phyloP scores from a whole-genome alignment of 2,329 filamentous ascomycete species.

The Stachybotrys chlorohalonatus region DNA sequence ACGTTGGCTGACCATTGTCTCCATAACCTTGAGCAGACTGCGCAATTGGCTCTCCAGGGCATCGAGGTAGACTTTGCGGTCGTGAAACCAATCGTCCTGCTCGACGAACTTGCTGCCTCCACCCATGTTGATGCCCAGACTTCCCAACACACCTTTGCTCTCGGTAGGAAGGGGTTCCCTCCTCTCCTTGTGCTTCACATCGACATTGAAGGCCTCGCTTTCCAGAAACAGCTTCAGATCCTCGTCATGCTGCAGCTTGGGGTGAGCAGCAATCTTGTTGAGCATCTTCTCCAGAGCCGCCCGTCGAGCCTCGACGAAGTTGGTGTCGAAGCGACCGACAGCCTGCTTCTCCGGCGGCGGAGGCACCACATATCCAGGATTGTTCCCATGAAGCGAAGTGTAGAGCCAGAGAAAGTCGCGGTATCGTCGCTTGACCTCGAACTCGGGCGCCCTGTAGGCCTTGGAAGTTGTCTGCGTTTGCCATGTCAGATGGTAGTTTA shows the following conservation, averaged over 20 bases:
- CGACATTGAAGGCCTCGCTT: constrained; percentile 90
- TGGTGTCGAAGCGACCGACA: constrained; percentile 88
- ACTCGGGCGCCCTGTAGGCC: constrained; percentile 86
- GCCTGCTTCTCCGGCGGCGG: constrained; percentile 97
- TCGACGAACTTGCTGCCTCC: constrained; percentile 85
- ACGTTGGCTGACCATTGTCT: constrained; percentile 82
- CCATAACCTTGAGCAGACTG: constrained; percentile 84
- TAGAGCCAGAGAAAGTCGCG: constrained; percentile 98
- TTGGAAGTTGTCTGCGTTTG: constrained; percentile 74
- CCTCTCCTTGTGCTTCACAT: constrained; percentile 96
- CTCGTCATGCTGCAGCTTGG: constrained; percentile 82
- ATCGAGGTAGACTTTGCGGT: constrained; percentile 89
- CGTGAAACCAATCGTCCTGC: constrained; percentile 99
- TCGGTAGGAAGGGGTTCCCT: constrained; percentile 78
- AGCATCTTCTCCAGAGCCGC: constrained; percentile 94
- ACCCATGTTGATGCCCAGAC: constrained; percentile 70
- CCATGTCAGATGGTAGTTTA: constrained; percentile 3
- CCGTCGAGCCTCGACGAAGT: constrained; percentile 89
- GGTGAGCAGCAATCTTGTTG: constrained; percentile 87
- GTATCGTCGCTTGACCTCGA: constrained; percentile 88
- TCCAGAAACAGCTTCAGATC: constrained; percentile 96
- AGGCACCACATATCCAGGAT: constrained; percentile 88
- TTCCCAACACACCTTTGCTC: constrained; percentile 88
- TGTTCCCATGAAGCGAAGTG: constrained; percentile 86
- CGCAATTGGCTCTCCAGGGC: constrained; percentile 88